Evolutionary conservation across 2,329 filamentous ascomycete species (phyloP), one percentile per base, ranked within the genome.

Genomic region (Emericellopsis cladophorae): DNA sequence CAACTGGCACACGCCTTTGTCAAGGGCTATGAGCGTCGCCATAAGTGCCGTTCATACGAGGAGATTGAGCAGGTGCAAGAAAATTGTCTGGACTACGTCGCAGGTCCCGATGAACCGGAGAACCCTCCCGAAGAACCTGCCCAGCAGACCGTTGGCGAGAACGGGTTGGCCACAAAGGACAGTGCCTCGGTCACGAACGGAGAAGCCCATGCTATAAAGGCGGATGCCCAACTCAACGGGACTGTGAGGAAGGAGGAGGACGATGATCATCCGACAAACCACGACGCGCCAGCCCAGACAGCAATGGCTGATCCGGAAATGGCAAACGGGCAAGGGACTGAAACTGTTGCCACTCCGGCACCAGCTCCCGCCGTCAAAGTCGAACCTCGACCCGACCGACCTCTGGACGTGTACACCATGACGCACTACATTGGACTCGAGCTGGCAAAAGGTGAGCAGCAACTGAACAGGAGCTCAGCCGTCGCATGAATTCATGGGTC

Each of bases 371-470:
- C 26, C 12, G 26, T 29, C 12, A 29, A 29, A 12, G 12, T 29
- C 26, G 26, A 29, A 29, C 26, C 26, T 29, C 26, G 26, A 12
- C 26, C 26, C 26, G 26, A 29, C 23, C 33, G 36, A 34, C 9
- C 33, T 7, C 56, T 51, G 35, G 66, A 69, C 42, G 66, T 96
- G 23, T 94, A 85, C 57, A 96, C 90, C 0, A 88, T 87, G 21
- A 95, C 89, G 1, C 90, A 89, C 59, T 98, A 96, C 56, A 87
- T 98, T 54, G 92, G 92, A 31, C 70, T 96, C 37, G 83, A 90
- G 51, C 64, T 95, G 42, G 71, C 72, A 31, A 74, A 81, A 67
- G 81, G 85, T 87, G 71, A 57, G 75, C 26, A 29, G 6, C 12
- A 29, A 9, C 12, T 29, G 26, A 29, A 12, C 18, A 21, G 18